Conservation (phyloP, 106 monocot species). For the Dendrobium huoshanense region DNA sequence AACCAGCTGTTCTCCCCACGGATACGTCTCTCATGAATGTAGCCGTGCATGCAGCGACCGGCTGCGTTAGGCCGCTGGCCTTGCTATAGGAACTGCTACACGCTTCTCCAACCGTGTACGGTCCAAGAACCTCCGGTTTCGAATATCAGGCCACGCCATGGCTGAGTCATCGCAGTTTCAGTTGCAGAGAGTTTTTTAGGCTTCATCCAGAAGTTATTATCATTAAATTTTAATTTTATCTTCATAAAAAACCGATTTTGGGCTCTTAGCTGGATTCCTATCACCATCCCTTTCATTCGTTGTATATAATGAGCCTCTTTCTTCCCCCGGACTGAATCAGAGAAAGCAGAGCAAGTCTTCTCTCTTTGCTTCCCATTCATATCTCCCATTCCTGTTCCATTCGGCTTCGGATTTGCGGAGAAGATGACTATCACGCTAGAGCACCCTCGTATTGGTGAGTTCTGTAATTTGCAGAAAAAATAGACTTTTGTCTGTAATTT, state of each 20-base stretch:
- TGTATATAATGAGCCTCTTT: background rate
- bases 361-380: background rate
- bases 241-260: background rate
- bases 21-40: too few relatives aligned
- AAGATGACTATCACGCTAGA: constrained; percentile 77
- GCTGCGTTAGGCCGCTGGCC: too few relatives aligned
- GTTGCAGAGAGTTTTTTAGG: background rate
- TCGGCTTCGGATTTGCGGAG: background rate
- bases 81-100: background rate
- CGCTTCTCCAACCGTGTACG: background rate
- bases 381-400: background rate
- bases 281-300: background rate
- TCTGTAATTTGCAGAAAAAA: background rate
- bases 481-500: background rate
- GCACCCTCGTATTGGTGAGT: constrained; percentile 32
- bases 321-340: background rate
- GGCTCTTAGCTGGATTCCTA: background rate
- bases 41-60: too few relatives aligned
- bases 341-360: background rate
- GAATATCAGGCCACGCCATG: background rate
- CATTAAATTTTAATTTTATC: background rate
- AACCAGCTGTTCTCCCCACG: too few relatives aligned
- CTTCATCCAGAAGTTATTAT: background rate
- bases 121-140: background rate
- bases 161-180: background rate